Conservation (phyloP, 495 filamentous ascomycete genomes). For the Neurospora sp. region DNA sequence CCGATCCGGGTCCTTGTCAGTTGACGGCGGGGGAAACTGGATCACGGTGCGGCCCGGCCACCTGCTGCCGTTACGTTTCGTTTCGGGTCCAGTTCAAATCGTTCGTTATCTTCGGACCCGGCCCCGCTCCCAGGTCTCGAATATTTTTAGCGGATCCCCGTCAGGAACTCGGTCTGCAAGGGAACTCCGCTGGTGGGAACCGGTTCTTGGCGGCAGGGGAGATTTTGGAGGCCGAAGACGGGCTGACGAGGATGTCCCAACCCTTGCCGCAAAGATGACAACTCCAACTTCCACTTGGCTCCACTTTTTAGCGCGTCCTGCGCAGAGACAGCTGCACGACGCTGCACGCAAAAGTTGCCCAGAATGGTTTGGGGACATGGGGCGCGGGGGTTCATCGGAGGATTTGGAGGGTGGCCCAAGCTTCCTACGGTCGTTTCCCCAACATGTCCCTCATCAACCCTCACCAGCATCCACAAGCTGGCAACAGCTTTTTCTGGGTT, state of each 20-base stretch:
- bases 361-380: not conserved
- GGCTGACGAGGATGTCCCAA: not conserved
- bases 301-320: not conserved
- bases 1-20: not conserved
- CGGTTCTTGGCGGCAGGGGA: not conserved
- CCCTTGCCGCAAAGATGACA: not conserved
- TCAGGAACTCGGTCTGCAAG: not conserved
- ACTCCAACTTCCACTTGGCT: not conserved
- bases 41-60: not conserved
- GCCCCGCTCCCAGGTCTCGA: not conserved
- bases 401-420: conserved; percentile 1
- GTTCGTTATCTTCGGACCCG: not conserved
- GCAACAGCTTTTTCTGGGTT: not conserved
- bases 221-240: not conserved
- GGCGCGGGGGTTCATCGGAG: not conserved
- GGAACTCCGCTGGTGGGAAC: not conserved
- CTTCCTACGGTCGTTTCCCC: not conserved
- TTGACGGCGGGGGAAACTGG: not conserved
- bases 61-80: not conserved
- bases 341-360: not conserved
- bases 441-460: conserved; percentile 2
- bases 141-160: not conserved
- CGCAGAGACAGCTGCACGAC: not conserved
- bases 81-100: not conserved
- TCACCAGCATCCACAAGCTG: conserved; percentile 1